Evolutionary conservation across 176 grass and related monocot genomes (phyloP).

Genomic region (Carex myosuroides): DNA sequence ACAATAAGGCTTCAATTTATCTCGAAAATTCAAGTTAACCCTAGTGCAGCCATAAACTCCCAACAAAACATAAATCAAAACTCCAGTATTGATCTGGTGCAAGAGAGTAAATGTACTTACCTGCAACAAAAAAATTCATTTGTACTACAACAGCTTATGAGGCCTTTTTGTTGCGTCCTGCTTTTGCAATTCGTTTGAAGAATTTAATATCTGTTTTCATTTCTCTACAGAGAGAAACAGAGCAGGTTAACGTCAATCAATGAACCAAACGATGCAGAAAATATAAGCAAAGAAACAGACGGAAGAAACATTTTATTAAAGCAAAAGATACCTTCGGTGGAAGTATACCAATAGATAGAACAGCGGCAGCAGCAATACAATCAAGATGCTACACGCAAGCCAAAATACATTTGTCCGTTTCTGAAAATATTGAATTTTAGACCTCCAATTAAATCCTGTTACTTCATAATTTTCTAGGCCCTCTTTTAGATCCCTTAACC

Average conservation of each 20-base stretch:
- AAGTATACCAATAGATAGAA: conserved; percentile 94
- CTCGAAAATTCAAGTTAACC: neutral
- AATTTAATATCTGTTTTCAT: conserved; percentile 55
- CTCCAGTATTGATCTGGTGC: neutral
- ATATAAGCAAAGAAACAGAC: conserved; percentile 12
- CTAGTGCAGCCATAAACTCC: neutral
- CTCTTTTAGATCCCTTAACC: neutral
- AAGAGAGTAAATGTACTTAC: neutral
- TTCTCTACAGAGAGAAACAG: conserved; percentile 49
- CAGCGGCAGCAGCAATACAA: conserved; percentile 65
- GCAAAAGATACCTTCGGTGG: conserved; percentile 58
- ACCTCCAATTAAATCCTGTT: neutral
- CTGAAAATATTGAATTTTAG: conserved; percentile 38
- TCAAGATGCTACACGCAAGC: conserved; percentile 66
- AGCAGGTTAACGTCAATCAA: conserved; percentile 9
- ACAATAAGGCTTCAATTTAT: neutral
- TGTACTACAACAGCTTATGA: conserved; percentile 33
- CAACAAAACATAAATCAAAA: neutral
- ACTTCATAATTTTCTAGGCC: neutral
- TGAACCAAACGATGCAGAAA: conserved; percentile 9
- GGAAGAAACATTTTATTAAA: neutral
- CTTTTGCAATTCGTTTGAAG: conserved; percentile 66
- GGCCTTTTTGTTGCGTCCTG: conserved; percentile 58
- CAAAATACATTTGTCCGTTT: conserved; percentile 74
- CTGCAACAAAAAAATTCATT: neutral